phyloP scores from a whole-genome alignment of 345 rosid genomes.

The Cardamine occulta region DNA sequence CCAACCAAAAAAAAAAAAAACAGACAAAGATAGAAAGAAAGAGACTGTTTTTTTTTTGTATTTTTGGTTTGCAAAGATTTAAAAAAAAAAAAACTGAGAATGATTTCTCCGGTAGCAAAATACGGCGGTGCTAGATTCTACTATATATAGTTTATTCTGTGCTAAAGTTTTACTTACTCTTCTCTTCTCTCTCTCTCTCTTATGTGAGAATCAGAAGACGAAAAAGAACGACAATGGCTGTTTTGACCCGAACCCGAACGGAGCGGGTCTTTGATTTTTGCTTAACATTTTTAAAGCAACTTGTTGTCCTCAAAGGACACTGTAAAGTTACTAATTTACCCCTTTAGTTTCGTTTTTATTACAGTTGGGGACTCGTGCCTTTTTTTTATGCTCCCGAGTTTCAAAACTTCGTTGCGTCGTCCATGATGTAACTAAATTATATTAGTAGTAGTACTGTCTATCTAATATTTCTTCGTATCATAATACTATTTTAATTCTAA shows the following conservation, averaged over 20 bases:
- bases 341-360: slow-evolving; percentile 15
- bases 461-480: neutral
- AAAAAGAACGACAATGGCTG: slow-evolving; percentile 44
- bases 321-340: slow-evolving; percentile 28
- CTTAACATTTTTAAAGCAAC: slow-evolving; percentile 40
- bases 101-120: slow-evolving; percentile 27
- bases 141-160: slow-evolving; percentile 1
- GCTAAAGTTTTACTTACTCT: neutral
- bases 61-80: neutral
- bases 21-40: slow-evolving; percentile 31
- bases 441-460: neutral
- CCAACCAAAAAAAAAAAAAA: neutral
- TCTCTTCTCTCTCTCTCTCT: slow-evolving; percentile 24
- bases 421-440: slow-evolving; percentile 14
- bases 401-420: slow-evolving; percentile 39
- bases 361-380: slow-evolving; percentile 47
- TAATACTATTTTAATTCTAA: neutral
- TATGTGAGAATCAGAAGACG: slow-evolving; percentile 42
- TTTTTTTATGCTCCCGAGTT: slow-evolving; percentile 32
- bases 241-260: slow-evolving; percentile 45
- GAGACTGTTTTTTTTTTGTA: slow-evolving; percentile 29
- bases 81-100: neutral
- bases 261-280: slow-evolving; percentile 39
- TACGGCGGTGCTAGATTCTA: slow-evolving; percentile 24
- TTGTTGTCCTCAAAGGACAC: slow-evolving; percentile 40